Evolutionary conservation across 2,329 filamentous ascomycete genomes (phyloP), one percentile per base, ranked within the genome.

Genomic region (Colletotrichum limetticola): DNA sequence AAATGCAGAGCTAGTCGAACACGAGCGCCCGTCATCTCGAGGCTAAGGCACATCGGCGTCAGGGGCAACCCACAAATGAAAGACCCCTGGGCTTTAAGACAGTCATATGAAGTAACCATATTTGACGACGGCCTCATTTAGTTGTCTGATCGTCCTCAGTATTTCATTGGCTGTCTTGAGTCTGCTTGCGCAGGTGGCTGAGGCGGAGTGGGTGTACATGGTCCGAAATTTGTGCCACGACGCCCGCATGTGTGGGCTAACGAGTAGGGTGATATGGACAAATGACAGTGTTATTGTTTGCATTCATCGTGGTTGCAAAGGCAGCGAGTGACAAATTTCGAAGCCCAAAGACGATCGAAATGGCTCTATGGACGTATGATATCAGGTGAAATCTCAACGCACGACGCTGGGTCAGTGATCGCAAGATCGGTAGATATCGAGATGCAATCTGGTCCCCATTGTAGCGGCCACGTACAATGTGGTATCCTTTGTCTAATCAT

Each of bases 151-250:
- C 19, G 37, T 52, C 52, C 52, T 2, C 12, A 24, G 2, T 49
- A 58, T 16, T 24, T 64, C 1, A 30, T 52, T 28, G 67, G 62
- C 16, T 61, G 56, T 19, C 46, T 46, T 37, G 8, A 59, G 57
- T n/a, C 11, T 58, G 49, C 22, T 59, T 19, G 5, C n/a, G 22
- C 52, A 58, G 2, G 28, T 63, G 12, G n/a, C 22, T 3, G 16
- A 19, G 3, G 12, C 11, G 0, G 8, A 14, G 4, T 56, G 49
- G 24, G 56, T 62, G n/a, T 63, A 63, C n/a, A 59, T 58, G 28
- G 24, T 49, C 16, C 56, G 61, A n/a, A 56, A 66, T 46, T 30
- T 56, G 11, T 62, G 60, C 58, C 66, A 66, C 28, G 16, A 71
- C n/a, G 30, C 49, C 19, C 71, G 67, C 7, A 52, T 71, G 1